Evolutionary conservation across 768 basidiomycete species (phyloP).

Genomic region (Leccinum obscurum): DNA sequence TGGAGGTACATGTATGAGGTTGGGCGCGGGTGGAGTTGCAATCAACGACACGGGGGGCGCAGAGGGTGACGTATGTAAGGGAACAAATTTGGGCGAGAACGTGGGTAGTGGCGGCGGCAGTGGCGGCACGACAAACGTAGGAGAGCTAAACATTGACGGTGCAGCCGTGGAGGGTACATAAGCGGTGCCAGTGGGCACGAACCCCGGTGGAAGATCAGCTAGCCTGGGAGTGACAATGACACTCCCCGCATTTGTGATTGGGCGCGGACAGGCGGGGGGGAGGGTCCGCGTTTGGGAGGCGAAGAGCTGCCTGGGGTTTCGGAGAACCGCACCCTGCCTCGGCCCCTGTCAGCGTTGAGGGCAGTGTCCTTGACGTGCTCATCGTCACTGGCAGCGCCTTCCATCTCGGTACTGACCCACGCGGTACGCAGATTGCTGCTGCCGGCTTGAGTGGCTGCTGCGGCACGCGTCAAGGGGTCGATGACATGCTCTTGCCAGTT

Average conservation of each 20-base stretch:
- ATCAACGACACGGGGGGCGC: neutral
- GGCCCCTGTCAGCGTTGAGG: constrained; percentile 6
- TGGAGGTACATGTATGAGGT: constrained; percentile 14
- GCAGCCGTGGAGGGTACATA: constrained; percentile 12
- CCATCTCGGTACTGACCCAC: constrained; percentile 47
- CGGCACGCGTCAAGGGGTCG: constrained; percentile 32
- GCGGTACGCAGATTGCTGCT: constrained; percentile 28
- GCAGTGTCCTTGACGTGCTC: constrained; percentile 23
- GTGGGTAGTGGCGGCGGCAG: constrained; percentile 15
- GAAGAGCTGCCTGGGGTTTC: constrained; percentile 17
- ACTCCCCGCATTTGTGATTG: constrained; percentile 1
- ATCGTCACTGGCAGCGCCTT: constrained; percentile 32
- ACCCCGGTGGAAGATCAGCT: constrained; percentile 28
- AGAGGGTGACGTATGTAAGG: constrained; percentile 14
- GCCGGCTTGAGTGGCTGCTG: constrained; percentile 16
- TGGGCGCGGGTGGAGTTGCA: neutral
- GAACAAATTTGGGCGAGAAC: constrained; percentile 23
- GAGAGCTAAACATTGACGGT: constrained; percentile 9
- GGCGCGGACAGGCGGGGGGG: constrained; percentile 13
- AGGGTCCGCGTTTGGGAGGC: constrained; percentile 11
- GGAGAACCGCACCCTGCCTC: constrained; percentile 21
- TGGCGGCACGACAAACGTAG: constrained; percentile 19
- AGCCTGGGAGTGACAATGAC: constrained; percentile 18
- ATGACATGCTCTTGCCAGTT: constrained; percentile 30
- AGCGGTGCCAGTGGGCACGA: constrained; percentile 27